These are phyloP conservation scores for Leptodontidium sp. DNA, from an alignment of 2,329 filamentous ascomycete genomes.

Conservation along the genomic window DNA sequence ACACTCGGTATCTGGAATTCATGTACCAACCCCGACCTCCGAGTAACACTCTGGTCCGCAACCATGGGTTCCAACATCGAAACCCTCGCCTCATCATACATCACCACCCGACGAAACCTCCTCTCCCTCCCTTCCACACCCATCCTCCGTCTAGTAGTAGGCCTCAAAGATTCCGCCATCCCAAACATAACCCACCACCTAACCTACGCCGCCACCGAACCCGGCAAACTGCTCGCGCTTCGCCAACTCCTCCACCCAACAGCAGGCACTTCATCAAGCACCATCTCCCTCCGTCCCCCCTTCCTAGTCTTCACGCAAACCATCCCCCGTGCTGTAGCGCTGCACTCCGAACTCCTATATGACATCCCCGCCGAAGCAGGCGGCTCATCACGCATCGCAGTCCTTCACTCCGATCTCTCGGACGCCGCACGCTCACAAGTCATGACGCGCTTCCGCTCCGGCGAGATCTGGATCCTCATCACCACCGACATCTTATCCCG, in stretches of 20 bases:
- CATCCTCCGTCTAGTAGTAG: slow-evolving; percentile 88
- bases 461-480: slow-evolving; percentile 95
- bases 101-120: slow-evolving; percentile 60
- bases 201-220: slow-evolving; percentile 89
- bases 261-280: slow-evolving; percentile 60
- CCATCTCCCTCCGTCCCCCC: slow-evolving; percentile 72
- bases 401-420: slow-evolving; percentile 87
- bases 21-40: slow-evolving; percentile 74
- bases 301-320: slow-evolving; percentile 98
- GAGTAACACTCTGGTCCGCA: slow-evolving; percentile 89
- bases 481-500: slow-evolving; percentile 93
- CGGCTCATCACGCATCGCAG: slow-evolving; percentile 83
- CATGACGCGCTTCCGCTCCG: slow-evolving; percentile 89
- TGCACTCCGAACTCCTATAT: slow-evolving; percentile 90
- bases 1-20: slow-evolving; percentile 85
- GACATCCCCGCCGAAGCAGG: slow-evolving; percentile 92
- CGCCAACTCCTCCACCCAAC: slow-evolving; percentile 87
- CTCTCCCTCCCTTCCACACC: slow-evolving; percentile 49
- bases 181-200: slow-evolving; percentile 91
- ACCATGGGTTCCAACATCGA: slow-evolving; percentile 97
- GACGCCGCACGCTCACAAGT: slow-evolving; percentile 78
- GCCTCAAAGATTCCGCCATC: slow-evolving; percentile 93
- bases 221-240: slow-evolving; percentile 90
- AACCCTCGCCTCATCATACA: slow-evolving; percentile 73
- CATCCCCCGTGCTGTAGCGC: slow-evolving; percentile 85